Percentiles rank a stretch among this genome's conserved stretches.
These are phyloP conservation scores for Coffea canephora DNA, from an alignment of 257 asterid species.

Conservation along the genomic window DNA sequence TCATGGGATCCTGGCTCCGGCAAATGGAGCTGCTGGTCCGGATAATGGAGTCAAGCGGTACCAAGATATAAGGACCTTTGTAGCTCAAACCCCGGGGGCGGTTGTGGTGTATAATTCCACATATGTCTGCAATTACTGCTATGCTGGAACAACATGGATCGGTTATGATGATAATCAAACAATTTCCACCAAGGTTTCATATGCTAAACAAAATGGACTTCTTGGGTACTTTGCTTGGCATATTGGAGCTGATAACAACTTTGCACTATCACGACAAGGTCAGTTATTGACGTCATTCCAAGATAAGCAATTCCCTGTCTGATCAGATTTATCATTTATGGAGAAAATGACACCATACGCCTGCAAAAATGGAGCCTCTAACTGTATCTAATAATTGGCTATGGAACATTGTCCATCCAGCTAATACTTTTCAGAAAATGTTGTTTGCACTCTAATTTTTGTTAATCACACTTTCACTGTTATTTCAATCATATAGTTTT, in stretches of 20 bases:
- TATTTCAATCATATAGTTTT: too few relatives aligned
- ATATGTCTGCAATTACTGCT: too few relatives aligned
- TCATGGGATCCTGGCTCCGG: constrained; percentile 43
- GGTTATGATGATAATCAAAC: constrained; percentile 2
- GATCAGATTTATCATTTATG: too few relatives aligned
- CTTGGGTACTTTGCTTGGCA: constrained; percentile 61
- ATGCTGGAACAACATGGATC: too few relatives aligned
- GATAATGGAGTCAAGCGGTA: constrained; percentile 28
- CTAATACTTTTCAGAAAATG: too few relatives aligned
- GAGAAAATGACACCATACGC: too few relatives aligned
- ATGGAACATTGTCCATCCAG: too few relatives aligned
- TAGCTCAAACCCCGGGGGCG: constrained; percentile 11
- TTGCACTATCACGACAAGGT: constrained; percentile 54
- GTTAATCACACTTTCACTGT: too few relatives aligned
- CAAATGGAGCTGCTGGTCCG: constrained; percentile 24
- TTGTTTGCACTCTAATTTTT: too few relatives aligned
- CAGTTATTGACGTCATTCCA: neutral
- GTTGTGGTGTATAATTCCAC: constrained; percentile 25
- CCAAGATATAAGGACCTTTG: constrained; percentile 18
- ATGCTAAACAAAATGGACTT: constrained; percentile 37
- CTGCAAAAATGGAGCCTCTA: too few relatives aligned
- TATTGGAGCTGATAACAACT: constrained; percentile 38
- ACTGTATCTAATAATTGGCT: too few relatives aligned
- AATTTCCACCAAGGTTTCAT: constrained; percentile 36
- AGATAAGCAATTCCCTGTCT: neutral